These are phyloP conservation scores for Echeveria elegans DNA, from an alignment of 164 flowering plant genomes.

Conservation along the genomic window DNA sequence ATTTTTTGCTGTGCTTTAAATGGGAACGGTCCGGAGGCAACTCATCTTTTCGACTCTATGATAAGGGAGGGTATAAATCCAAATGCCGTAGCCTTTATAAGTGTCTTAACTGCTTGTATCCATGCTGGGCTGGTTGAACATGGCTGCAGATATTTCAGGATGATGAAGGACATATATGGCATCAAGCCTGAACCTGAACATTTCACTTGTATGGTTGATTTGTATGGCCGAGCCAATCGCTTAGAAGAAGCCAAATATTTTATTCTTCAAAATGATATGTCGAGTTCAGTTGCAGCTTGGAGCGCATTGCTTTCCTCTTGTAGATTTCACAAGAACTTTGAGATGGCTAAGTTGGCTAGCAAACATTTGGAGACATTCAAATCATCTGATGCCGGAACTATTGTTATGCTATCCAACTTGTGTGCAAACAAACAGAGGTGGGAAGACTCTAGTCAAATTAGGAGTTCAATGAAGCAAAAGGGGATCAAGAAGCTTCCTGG, in stretches of 20 bases:
- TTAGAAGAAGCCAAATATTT: constrained; percentile 44
- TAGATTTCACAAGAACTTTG: constrained; percentile 39
- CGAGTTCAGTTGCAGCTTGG: constrained; percentile 45
- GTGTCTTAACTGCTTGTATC: too few relatives aligned
- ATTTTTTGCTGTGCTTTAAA: constrained; percentile 50
- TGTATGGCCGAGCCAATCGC: constrained; percentile 57
- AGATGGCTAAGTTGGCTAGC: constrained; percentile 40
- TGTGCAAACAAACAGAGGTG: constrained; percentile 33
- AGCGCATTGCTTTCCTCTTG: constrained; percentile 58
- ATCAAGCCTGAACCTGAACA: constrained; percentile 48
- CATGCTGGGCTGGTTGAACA: constrained; percentile 62
- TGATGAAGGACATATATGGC: constrained; percentile 45
- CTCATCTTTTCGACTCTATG: constrained; percentile 48
- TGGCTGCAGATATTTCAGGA: constrained; percentile 38
- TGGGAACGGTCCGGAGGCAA: constrained; percentile 47
- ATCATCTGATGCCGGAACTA: constrained; percentile 31
- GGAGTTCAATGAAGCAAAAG: constrained; percentile 44
- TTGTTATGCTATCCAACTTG: constrained; percentile 42
- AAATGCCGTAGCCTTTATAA: constrained; percentile 54
- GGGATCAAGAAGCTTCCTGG: constrained; percentile 47
- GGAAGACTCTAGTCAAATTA: constrained; percentile 46
- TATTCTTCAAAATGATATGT: constrained; percentile 31
- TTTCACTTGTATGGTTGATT: constrained; percentile 73
- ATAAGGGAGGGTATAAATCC: constrained; percentile 41
- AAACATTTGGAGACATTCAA: constrained; percentile 35